Conservation (phyloP, 2,329 filamentous ascomycete genomes). For the Delphinella strobiligena region DNA sequence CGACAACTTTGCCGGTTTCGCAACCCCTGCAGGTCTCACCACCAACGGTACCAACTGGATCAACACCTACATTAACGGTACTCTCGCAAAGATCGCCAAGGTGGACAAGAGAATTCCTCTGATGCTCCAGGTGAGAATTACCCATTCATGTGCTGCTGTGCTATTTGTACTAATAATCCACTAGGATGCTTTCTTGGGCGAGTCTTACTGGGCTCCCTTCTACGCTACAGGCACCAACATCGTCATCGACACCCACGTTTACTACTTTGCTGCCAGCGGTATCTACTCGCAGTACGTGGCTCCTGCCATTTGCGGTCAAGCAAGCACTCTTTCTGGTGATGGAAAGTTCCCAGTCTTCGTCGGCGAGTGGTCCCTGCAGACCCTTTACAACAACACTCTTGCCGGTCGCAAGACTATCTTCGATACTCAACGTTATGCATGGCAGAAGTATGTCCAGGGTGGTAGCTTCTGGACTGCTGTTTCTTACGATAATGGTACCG, state of each 20-base stretch:
- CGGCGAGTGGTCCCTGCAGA: conserved; percentile 21
- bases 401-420: conserved; percentile 12
- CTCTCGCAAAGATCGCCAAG: conserved; percentile 14
- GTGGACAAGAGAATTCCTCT: conserved; percentile 20
- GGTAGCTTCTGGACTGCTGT: conserved; percentile 11
- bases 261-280: conserved; percentile 19
- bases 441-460: conserved; percentile 12
- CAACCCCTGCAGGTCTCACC: conserved; percentile 19
- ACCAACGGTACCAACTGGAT: conserved; percentile 20
- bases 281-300: conserved; percentile 17
- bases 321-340: neutral
- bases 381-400: conserved; percentile 15
- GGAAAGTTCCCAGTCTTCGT: conserved; percentile 14
- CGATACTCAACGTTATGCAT: conserved; percentile 17
- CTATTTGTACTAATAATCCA: too few relatives aligned
- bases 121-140: too few relatives aligned
- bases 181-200: conserved; percentile 18
- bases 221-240: conserved; percentile 17
- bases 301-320: conserved; percentile 17
- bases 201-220: conserved; percentile 17
- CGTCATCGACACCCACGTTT: conserved; percentile 21
- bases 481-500: conserved; percentile 9
- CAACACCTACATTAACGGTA: conserved; percentile 21
- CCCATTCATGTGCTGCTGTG: too few relatives aligned
- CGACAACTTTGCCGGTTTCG: conserved; percentile 24